Evolutionary conservation across 78 protist genomes (phyloP).

Genomic region (Dictyostelium firmibasis): DNA sequence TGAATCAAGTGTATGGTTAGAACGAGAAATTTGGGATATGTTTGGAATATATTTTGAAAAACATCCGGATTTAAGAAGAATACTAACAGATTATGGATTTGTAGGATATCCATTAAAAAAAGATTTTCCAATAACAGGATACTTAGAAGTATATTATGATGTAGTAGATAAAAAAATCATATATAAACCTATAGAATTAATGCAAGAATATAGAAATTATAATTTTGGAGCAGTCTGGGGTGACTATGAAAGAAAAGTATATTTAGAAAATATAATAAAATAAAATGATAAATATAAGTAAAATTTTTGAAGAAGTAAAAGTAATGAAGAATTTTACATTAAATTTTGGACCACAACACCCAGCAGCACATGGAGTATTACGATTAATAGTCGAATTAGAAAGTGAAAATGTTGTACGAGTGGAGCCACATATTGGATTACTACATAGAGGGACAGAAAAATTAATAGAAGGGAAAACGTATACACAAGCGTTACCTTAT

Average conservation of each 20-base stretch:
- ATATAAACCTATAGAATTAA: constrained; percentile 78
- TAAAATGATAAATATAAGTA: neutral
- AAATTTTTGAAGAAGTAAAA: constrained; percentile 11
- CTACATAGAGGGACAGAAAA: neutral
- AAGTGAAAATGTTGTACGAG: neutral
- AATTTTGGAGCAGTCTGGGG: constrained; percentile 35
- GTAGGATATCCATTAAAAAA: constrained; percentile 89
- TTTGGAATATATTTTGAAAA: constrained; percentile 81
- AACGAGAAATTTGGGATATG: constrained; percentile 80
- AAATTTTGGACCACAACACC: neutral
- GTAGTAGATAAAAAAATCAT: constrained; percentile 73
- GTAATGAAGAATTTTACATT: neutral
- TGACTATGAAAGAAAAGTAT: neutral
- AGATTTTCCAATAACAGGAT: constrained; percentile 89
- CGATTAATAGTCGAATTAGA: neutral
- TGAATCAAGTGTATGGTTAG: constrained; percentile 86
- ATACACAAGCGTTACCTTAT: neutral
- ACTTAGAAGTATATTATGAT: constrained; percentile 86
- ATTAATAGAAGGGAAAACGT: neutral
- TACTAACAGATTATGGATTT: constrained; percentile 90
- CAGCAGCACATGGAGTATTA: neutral
- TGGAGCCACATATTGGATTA: neutral
- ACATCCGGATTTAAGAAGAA: constrained; percentile 90
- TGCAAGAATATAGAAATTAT: constrained; percentile 85
- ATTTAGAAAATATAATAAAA: constrained; percentile 7